Conservation (phyloP, 176 grass and related monocot species). For the Ensete glaucum region DNA sequence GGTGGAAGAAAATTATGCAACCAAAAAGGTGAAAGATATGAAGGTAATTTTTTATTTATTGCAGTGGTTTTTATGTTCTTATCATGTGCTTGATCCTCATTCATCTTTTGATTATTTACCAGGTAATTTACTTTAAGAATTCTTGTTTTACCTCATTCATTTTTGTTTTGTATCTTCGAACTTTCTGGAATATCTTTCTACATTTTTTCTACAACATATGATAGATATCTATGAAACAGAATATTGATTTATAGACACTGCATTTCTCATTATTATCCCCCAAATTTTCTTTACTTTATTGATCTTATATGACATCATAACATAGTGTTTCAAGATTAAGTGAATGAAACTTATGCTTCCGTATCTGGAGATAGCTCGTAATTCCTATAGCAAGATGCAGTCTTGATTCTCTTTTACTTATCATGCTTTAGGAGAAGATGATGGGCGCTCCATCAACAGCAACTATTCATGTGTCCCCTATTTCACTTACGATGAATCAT, state of each 20-base stretch:
- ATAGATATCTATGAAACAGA: background rate
- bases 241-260: background rate
- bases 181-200: background rate
- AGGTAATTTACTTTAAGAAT: background rate
- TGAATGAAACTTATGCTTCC: background rate
- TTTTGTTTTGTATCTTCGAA: background rate
- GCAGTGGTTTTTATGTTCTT: background rate
- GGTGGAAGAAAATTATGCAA: background rate
- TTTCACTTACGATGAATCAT: background rate
- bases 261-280: background rate
- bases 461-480: background rate
- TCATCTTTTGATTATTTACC: background rate
- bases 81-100: background rate
- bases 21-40: background rate
- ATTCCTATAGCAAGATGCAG: background rate
- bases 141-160: background rate
- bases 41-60: background rate
- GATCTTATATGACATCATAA: background rate
- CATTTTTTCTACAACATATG: no score
- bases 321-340: no score
- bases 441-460: background rate
- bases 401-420: background rate
- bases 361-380: background rate
- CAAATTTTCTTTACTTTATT: background rate
- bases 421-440: conserved; percentile 1